Conservation (phyloP, 2,329 filamentous ascomycete genomes). For the Phaeoacremonium minimum region DNA sequence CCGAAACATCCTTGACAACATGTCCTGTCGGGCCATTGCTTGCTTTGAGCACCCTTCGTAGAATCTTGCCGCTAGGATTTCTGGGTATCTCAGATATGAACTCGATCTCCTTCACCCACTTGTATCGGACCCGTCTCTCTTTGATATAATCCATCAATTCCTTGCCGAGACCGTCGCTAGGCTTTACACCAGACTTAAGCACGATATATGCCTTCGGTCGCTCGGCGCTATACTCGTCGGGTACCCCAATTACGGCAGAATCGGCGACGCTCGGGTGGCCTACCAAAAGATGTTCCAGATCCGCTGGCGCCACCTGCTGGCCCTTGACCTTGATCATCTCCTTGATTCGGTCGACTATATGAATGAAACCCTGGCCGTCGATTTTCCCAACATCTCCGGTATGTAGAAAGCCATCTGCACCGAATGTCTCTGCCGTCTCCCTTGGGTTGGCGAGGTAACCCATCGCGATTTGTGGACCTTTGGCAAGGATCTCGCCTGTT, state of each 20-base stretch:
- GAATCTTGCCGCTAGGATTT: conserved; percentile 53
- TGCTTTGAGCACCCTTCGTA: conserved; percentile 39
- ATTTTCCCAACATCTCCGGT: conserved; percentile 56
- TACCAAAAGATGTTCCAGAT: conserved; percentile 23
- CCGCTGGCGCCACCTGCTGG: conserved; percentile 22
- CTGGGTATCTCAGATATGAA: conserved; percentile 50
- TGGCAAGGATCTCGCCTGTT: conserved; percentile 36
- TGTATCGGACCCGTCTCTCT: conserved; percentile 46
- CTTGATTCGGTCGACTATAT: conserved; percentile 59
- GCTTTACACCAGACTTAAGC: conserved; percentile 21
- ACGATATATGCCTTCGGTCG: conserved; percentile 59
- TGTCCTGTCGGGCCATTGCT: too few relatives aligned
- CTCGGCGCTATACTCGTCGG: conserved; percentile 46
- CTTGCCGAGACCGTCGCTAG: conserved; percentile 22
- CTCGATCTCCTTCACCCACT: conserved; percentile 41
- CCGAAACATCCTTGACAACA: too few relatives aligned
- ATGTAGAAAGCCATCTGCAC: conserved; percentile 51
- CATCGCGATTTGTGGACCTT: conserved; percentile 44
- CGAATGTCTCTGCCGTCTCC: conserved; percentile 43
- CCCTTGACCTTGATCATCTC: conserved; percentile 40
- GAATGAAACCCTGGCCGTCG: conserved; percentile 49
- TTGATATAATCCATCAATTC: conserved; percentile 42
- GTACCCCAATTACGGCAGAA: conserved; percentile 55
- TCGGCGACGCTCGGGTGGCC: conserved; percentile 42
- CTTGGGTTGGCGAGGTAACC: conserved; percentile 39